Percentiles rank a stretch among this genome's conserved stretches.
Evolutionary conservation across 2,329 filamentous ascomycete genomes (phyloP).

Genomic region (Colletotrichum sp.): DNA sequence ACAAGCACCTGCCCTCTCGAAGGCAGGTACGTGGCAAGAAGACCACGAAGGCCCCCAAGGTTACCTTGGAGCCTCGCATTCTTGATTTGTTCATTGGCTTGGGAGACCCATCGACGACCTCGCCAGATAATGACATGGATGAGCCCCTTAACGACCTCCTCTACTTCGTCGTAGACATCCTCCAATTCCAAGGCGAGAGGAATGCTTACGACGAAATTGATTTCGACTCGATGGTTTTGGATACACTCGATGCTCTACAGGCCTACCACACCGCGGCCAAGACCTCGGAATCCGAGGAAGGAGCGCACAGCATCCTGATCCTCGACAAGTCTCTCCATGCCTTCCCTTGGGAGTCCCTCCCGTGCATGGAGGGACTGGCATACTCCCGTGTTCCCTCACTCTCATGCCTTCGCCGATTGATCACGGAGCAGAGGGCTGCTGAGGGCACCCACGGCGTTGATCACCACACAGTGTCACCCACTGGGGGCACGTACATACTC

Average conservation of each 20-base stretch:
- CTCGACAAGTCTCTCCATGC: constrained; percentile 89
- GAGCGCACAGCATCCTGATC: constrained; percentile 81
- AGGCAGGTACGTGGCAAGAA: constrained; percentile 65
- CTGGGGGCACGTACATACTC: constrained; percentile 77
- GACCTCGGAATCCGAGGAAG: constrained; percentile 44
- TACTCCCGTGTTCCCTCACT: constrained; percentile 90
- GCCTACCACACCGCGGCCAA: constrained; percentile 70
- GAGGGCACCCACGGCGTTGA: not conserved
- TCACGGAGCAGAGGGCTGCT: constrained; percentile 56
- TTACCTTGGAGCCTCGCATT: constrained; percentile 65
- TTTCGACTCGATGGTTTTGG: constrained; percentile 89
- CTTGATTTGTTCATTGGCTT: constrained; percentile 89
- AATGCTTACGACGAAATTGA: constrained; percentile 99
- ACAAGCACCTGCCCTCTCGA: constrained; percentile 86
- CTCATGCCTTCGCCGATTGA: constrained; percentile 77
- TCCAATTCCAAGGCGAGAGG: constrained; percentile 94
- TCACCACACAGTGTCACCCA: constrained; percentile 56
- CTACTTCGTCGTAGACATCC: constrained; percentile 94
- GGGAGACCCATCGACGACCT: constrained; percentile 66
- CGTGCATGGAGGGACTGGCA: constrained; percentile 79
- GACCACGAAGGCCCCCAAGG: constrained; percentile 43
- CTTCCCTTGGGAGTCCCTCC: constrained; percentile 96
- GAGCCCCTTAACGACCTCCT: constrained; percentile 90
- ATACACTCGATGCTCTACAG: constrained; percentile 83
- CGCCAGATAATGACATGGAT: constrained; percentile 76